Base-by-base conservation (phyloP, 176 grass and related monocot species). In the Zoysia pacifica region DNA sequence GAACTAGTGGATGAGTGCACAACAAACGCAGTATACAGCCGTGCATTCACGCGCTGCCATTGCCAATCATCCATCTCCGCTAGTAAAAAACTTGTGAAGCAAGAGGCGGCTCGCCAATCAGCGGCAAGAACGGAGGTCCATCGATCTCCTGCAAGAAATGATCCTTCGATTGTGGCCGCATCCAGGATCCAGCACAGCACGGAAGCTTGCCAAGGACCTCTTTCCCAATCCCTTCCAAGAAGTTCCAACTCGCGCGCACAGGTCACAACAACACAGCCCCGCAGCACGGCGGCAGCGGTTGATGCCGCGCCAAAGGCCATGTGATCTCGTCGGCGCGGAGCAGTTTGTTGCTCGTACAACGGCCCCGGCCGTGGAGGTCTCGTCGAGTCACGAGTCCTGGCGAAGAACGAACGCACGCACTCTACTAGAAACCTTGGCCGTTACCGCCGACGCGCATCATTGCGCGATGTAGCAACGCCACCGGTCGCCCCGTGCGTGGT, bases 161-260 rank as follows among this genome's bases (percentile, higher is more conserved):
- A 54, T 58, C 14, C 12, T 14, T 28, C 73, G 79, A 63, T 73
- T 73, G 45, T 73, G 81, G 49, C 20, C 62, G 53, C 62, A 68
- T 76, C 65, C 44, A 76, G 62, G 41, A 19, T 76, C 65, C 44
- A 76, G 62, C 49, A 19, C 41, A 2, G 14, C 59, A 68, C 48
- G 40, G 71, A 59, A 48, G 13, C 38, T 55, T 2, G 47, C 20
- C 10, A 5, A 70, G 45, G 46, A 70, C 68, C 7, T 9, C 0
- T 5, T 9, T 48, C 56, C 44, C 14, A 50, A 64, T 48, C 20
- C 5, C 48, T 40, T 51, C 62, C 5, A 28, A 28, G 28, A 28
- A 28, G 28, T 28, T 64, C 75, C 53, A 56, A n/a, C 53, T 56
- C 53, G n/a, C 53, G 3, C 52, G 13, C 14, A 45, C 67, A 46